These are phyloP conservation scores for Cronartium ribicola DNA, from an alignment of 1,284 basidiomycete species.

Conservation along the genomic window DNA sequence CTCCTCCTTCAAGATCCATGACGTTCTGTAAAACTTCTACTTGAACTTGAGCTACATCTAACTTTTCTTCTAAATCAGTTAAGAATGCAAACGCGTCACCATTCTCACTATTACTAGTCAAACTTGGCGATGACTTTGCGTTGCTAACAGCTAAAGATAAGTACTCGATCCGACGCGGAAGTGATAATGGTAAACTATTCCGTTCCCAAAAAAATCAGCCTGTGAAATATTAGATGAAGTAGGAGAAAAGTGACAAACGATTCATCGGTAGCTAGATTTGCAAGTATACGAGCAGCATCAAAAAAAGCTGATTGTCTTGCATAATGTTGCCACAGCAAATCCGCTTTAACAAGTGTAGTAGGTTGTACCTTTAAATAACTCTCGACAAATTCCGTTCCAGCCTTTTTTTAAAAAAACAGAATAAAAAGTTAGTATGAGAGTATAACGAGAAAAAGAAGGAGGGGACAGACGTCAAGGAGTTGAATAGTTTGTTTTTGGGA, in stretches of 20 bases:
- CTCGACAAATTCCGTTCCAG: conserved; percentile 78
- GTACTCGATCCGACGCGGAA: conserved; percentile 54
- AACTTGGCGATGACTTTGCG: conserved; percentile 84
- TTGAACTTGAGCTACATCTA: conserved; percentile 95
- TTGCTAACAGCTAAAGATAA: conserved; percentile 89
- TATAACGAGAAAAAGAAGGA: not conserved
- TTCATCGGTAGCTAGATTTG: conserved; percentile 76
- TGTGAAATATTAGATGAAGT: not conserved
- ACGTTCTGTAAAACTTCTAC: conserved; percentile 64
- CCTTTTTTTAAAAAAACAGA: conserved; percentile 56
- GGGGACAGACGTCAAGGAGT: conserved; percentile 68
- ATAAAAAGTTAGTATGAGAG: too few relatives aligned
- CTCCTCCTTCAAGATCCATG: conserved; percentile 50
- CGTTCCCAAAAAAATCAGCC: not conserved
- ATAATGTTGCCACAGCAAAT: conserved; percentile 94
- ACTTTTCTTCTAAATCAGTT: conserved; percentile 86
- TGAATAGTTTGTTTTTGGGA: conserved; percentile 73
- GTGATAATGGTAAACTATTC: conserved; percentile 22
- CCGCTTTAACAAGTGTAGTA: conserved; percentile 72
- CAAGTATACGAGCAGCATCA: conserved; percentile 79
- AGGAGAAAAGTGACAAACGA: conserved; percentile 58
- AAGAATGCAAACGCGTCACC: conserved; percentile 86
- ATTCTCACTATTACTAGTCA: conserved; percentile 60
- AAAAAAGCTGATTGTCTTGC: conserved; percentile 81
- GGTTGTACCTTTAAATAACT: conserved; percentile 78